phyloP scores from a whole-genome alignment of 2,329 filamentous ascomycete species.

The Neonectria punicea region DNA sequence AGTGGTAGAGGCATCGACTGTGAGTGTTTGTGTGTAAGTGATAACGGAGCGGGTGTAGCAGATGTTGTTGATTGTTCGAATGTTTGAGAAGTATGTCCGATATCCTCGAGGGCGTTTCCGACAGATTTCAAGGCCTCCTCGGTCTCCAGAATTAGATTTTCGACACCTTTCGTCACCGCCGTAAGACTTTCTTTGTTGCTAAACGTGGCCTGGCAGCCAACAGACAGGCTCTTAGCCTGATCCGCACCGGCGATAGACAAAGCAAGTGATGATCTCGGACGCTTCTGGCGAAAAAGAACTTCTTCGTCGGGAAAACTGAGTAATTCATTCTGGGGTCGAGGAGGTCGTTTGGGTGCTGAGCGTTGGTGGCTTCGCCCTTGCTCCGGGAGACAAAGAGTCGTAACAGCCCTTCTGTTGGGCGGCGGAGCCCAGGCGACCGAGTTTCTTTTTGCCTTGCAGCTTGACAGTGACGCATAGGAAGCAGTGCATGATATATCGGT shows the following conservation, averaged over 20 bases:
- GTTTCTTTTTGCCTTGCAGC: slow-evolving; percentile 51
- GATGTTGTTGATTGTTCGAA: slow-evolving; percentile 23
- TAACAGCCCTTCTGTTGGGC: slow-evolving; percentile 40
- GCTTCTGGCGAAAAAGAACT: slow-evolving; percentile 13
- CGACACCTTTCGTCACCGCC: slow-evolving; percentile 51
- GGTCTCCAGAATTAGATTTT: slow-evolving; percentile 60
- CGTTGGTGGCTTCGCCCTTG: slow-evolving; percentile 34
- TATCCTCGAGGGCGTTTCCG: slow-evolving; percentile 53
- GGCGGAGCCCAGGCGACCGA: slow-evolving; percentile 41
- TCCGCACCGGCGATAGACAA: slow-evolving; percentile 36
- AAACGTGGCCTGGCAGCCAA: slow-evolving; percentile 18
- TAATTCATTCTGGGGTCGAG: slow-evolving; percentile 35
- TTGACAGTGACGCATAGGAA: slow-evolving; percentile 57
- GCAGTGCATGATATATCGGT: slow-evolving; percentile 53
- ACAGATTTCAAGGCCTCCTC: slow-evolving; percentile 62
- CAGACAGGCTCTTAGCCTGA: slow-evolving; percentile 20
- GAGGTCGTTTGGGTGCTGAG: slow-evolving; percentile 35
- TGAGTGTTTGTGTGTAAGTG: slow-evolving; percentile 33
- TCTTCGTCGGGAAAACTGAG: slow-evolving; percentile 16
- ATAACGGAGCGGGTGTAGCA: slow-evolving; percentile 30
- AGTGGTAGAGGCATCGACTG: slow-evolving; percentile 39
- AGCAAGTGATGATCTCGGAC: slow-evolving; percentile 33
- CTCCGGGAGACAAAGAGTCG: slow-evolving; percentile 49
- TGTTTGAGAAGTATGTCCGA: slow-evolving; percentile 33
- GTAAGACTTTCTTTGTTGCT: slow-evolving; percentile 32